Percentiles rank a stretch among this genome's conserved stretches.
Evolutionary conservation across 495 filamentous ascomycete species (phyloP).

Genomic region (Zalerion maritima): DNA sequence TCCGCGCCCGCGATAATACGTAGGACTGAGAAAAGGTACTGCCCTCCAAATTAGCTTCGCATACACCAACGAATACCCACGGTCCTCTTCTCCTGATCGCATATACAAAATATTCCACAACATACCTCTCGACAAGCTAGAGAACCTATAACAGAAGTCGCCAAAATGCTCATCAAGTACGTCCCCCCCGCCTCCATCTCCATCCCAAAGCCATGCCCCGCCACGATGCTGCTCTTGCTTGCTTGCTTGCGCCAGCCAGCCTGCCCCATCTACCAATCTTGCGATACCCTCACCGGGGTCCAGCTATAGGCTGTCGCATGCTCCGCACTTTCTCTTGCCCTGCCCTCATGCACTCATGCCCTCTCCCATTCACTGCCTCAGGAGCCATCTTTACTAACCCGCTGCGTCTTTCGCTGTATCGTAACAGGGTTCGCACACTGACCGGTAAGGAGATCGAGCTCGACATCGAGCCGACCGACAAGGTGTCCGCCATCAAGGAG

Average conservation of each 20-base stretch:
- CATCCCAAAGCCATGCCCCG: conserved; percentile 5
- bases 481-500: conserved; percentile 95
- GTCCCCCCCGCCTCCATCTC: conserved; percentile 8
- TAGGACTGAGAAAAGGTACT: too few relatives aligned
- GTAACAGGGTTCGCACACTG: conserved; percentile 76
- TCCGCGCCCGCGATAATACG: too few relatives aligned
- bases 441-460: conserved; percentile 98
- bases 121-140: too few relatives aligned
- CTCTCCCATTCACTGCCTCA: not conserved
- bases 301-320: too few relatives aligned
- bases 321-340: not conserved
- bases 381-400: not conserved
- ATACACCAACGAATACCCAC: too few relatives aligned
- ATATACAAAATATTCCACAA: too few relatives aligned
- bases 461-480: conserved; percentile 69
- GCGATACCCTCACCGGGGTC: too few relatives aligned
- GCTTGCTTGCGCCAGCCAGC: not conserved
- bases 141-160: conserved; percentile 6
- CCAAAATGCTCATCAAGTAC: conserved; percentile 34
- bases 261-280: conserved; percentile 1
- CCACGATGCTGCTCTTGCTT: conserved; percentile 3
- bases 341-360: too few relatives aligned
- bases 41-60: too few relatives aligned
- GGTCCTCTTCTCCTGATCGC: too few relatives aligned
- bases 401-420: not conserved